These are phyloP conservation scores for Ceratobasidium sp. DNA, from an alignment of 1,284 basidiomycete genomes.

Conservation along the genomic window DNA sequence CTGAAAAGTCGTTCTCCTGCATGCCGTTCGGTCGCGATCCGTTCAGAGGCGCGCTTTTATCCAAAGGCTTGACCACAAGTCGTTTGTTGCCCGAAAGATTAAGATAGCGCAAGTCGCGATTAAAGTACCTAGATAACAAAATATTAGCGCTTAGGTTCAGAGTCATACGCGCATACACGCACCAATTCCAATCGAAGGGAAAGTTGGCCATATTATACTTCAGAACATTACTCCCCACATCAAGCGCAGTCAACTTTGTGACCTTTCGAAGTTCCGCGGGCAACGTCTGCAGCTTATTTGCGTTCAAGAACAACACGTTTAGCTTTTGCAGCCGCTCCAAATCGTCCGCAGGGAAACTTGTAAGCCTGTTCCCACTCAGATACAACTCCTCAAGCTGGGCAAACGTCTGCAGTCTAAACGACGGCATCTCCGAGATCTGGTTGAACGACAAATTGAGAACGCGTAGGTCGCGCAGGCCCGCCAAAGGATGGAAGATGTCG, in stretches of 20 bases:
- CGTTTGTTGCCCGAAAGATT: constrained; percentile 90
- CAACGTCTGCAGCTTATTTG: constrained; percentile 92
- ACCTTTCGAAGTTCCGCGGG: constrained; percentile 92
- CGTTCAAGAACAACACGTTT: constrained; percentile 87
- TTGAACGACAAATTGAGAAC: constrained; percentile 97
- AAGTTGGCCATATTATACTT: constrained; percentile 99
- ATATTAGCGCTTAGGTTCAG: constrained; percentile 3
- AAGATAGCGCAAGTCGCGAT: constrained; percentile 89
- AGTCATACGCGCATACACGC: constrained; percentile 49
- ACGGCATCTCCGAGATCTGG: constrained; percentile 89
- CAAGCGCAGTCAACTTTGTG: constrained; percentile 81
- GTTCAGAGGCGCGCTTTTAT: constrained; percentile 50
- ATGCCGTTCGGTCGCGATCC: constrained; percentile 61
- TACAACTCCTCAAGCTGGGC: constrained; percentile 84
- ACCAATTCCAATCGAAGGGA: constrained; percentile 99
- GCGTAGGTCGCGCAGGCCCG: constrained; percentile 77
- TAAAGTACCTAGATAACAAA: constrained; percentile 88
- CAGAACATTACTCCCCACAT: constrained; percentile 93
- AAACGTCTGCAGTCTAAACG: constrained; percentile 78
- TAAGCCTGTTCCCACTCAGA: constrained; percentile 92
- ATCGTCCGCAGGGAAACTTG: constrained; percentile 90
- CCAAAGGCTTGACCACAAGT: constrained; percentile 83
- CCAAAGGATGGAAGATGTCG: constrained; percentile 80
- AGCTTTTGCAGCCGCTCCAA: constrained; percentile 75
- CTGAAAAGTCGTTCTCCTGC: constrained; percentile 74